Conservation (phyloP, 108 stramenopile genomes). For the Skeletonema costatum region DNA sequence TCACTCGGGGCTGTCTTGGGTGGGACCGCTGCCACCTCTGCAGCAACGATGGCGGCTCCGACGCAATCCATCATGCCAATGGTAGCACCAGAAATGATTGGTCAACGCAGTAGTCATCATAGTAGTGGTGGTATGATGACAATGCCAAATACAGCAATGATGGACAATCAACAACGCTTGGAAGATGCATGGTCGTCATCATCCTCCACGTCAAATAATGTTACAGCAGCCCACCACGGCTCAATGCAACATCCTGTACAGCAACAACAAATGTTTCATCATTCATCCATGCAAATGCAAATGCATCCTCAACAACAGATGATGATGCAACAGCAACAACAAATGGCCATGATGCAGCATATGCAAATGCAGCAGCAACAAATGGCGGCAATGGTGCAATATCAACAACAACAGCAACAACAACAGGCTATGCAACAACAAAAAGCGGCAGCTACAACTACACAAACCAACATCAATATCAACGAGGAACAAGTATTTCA, state of each 20-base stretch:
- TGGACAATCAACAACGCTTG: slow-evolving; percentile 10
- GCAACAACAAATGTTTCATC: slow-evolving; percentile 42
- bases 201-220: not conserved
- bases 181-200: slow-evolving; percentile 15
- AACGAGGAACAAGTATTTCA: slow-evolving; percentile 30
- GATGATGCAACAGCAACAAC: slow-evolving; percentile 43
- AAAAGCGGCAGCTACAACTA: slow-evolving; percentile 1
- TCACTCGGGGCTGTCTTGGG: slow-evolving; percentile 41
- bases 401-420: slow-evolving; percentile 35
- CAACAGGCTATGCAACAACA: slow-evolving; percentile 27
- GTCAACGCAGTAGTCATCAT: slow-evolving; percentile 13
- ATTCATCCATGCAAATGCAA: not conserved
- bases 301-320: slow-evolving; percentile 8
- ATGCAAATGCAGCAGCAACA: slow-evolving; percentile 66
- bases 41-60: not conserved
- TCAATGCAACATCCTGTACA: slow-evolving; percentile 36
- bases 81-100: slow-evolving; percentile 41
- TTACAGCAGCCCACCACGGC: slow-evolving; percentile 3
- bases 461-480: slow-evolving; percentile 6
- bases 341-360: slow-evolving; percentile 57
- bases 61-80: slow-evolving; percentile 52
- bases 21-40: slow-evolving; percentile 55
- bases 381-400: slow-evolving; percentile 45
- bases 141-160: not conserved
- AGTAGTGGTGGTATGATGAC: slow-evolving; percentile 5